Conservation (phyloP, 345 rosid species). For the Aurinia saxatilis region DNA sequence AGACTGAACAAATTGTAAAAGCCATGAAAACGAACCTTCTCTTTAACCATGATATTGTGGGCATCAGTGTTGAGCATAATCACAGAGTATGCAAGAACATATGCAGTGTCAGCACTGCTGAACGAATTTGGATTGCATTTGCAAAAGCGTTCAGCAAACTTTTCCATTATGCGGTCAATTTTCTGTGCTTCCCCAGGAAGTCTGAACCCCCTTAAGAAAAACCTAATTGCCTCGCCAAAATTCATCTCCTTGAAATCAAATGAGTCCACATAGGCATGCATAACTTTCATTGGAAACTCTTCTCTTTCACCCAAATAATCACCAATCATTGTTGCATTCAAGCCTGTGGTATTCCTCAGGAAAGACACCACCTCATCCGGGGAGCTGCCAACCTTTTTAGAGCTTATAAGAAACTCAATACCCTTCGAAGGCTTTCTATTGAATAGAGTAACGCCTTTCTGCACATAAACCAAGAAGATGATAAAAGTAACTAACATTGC, state of each 20-base stretch:
- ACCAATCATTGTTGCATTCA: slow-evolving; percentile 83
- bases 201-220: slow-evolving; percentile 83
- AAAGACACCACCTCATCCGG: slow-evolving; percentile 80
- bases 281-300: slow-evolving; percentile 77
- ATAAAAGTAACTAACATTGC: neutral
- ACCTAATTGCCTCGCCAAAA: slow-evolving; percentile 91
- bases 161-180: slow-evolving; percentile 95
- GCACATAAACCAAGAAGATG: slow-evolving; percentile 33
- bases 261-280: slow-evolving; percentile 97
- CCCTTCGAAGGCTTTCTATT: slow-evolving; percentile 93
- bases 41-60: slow-evolving; percentile 92
- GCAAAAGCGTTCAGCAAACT: slow-evolving; percentile 96
- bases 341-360: slow-evolving; percentile 63
- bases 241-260: slow-evolving; percentile 74
- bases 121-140: slow-evolving; percentile 89
- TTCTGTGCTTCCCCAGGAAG: slow-evolving; percentile 99
- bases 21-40: slow-evolving; percentile 61
- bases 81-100: slow-evolving; percentile 93
- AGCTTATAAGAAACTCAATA: slow-evolving; percentile 67
- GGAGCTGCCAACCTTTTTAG: slow-evolving; percentile 65
- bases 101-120: slow-evolving; percentile 93
- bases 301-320: slow-evolving; percentile 97
- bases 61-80: slow-evolving; percentile 98
- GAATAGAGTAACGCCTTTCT: slow-evolving; percentile 84
- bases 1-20: slow-evolving; percentile 2